Evolutionary conservation across 2,329 filamentous ascomycete genomes (phyloP), one percentile per base, ranked within the genome.

Genomic region (Sporothrix brunneoviolacea): DNA sequence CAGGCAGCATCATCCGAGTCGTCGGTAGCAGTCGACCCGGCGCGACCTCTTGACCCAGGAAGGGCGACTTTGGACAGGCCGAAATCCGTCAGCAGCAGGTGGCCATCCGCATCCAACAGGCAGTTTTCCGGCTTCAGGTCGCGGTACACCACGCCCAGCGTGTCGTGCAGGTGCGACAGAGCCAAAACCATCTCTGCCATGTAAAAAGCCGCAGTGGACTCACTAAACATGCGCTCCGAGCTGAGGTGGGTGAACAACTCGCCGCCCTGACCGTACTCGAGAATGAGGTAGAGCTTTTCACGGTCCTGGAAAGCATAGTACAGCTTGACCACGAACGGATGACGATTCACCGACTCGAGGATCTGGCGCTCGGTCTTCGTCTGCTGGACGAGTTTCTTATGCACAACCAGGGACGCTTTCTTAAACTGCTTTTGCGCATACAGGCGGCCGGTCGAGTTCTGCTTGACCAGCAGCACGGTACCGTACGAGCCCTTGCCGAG

Each of bases 391-490:
- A 97, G 79, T 66, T 91, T 90, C 76, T 95, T 96, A 70, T 96
- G 91, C 35, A 98, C 88, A 1, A 91, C 89, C 47, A 98, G 74
- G 8, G 90, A 95, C 0, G 94, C 93, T 70, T 98, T 98, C 67
- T 91, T 93, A 70, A 98, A 93, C 69, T 97, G 91, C 73, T 98
- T 98, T 72, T 98, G 94, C 1, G 93, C 94, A 63, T 91, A 98
- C 5, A 98, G 79, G 38, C 88, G 84, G 37, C 93, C 93, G 2
- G 91, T 96, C 27, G 81, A 72, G 45, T 82, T 82, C 70, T 98
- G 91, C 70, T 91, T 93, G 54, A 98, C 94, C 24, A 98, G 77
- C 40, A 95, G 73, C 10, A 98, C 94, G 0, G 91, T 98, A 32
- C 93, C 93, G 64, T 93, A 98, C 13, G 93, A 90, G 43, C 93